phyloP scores from a whole-genome alignment of 2,329 filamentous ascomycete species.

The Penicillium sp. region DNA sequence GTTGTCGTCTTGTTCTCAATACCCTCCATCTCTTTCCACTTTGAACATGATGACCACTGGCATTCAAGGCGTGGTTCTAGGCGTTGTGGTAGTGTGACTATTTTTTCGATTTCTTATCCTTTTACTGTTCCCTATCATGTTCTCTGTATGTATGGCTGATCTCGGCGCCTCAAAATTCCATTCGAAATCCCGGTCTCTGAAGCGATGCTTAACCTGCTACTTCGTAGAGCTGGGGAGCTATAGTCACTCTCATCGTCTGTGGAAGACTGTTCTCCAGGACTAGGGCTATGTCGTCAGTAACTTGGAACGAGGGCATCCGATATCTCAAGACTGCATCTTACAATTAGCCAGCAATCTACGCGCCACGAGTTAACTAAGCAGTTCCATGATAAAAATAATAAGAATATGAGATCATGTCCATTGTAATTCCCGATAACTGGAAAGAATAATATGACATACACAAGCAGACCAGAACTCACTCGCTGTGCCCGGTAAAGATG shows the following conservation, averaged over 20 bases:
- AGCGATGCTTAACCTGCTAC: background rate
- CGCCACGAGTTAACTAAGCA: too few species aligned
- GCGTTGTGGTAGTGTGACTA: conserved; percentile 7
- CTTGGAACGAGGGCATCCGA: too few species aligned
- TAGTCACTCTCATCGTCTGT: too few species aligned
- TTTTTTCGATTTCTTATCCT: background rate
- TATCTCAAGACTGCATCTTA: background rate
- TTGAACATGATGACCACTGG: conserved; percentile 7
- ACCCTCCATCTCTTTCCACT: background rate
- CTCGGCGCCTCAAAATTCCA: background rate
- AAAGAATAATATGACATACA: conserved; percentile 23
- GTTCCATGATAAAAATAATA: too few species aligned
- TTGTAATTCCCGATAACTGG: conserved; percentile 15
- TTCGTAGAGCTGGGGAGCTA: background rate
- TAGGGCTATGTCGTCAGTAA: too few species aligned
- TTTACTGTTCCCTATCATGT: background rate
- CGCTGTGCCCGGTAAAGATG: conserved; percentile 26
- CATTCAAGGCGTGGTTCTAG: conserved; percentile 14
- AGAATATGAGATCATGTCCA: conserved; percentile 18
- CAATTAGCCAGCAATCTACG: background rate
- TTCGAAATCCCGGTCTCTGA: background rate
- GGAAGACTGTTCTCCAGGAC: too few species aligned
- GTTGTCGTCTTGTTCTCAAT: conserved; percentile 10
- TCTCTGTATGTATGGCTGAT: conserved; percentile 4
- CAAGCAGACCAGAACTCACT: conserved; percentile 26